phyloP scores from a whole-genome alignment of 225 moss, liverwort and hornwort genomes.

The Pseudisothecium myosuroides region DNA sequence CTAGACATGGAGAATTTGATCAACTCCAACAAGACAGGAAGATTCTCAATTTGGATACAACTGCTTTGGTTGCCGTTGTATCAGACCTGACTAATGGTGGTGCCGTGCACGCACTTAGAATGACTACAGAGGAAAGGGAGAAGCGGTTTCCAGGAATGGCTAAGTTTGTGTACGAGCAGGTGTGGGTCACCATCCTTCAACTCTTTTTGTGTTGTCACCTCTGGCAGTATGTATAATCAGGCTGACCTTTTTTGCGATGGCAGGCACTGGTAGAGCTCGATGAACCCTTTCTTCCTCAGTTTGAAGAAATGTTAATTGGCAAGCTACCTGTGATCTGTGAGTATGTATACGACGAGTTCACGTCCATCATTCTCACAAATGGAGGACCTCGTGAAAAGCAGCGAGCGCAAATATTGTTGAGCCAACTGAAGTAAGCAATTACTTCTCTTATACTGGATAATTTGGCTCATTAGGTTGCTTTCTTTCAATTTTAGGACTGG shows the following conservation, averaged over 20 bases:
- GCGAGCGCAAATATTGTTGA: conserved; percentile 47
- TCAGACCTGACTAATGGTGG: conserved; percentile 84
- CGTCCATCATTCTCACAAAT: conserved; percentile 39
- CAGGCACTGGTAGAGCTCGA: conserved; percentile 69
- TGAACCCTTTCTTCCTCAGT: conserved; percentile 47
- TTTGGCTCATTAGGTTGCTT: neutral
- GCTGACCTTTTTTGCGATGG: neutral
- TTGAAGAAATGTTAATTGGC: conserved; percentile 22
- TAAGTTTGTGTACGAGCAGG: conserved; percentile 75
- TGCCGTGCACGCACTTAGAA: conserved; percentile 17
- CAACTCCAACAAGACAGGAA: conserved; percentile 14
- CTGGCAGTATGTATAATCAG: neutral
- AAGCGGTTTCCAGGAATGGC: conserved; percentile 67
- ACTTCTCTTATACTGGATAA: neutral
- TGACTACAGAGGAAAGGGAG: conserved; percentile 38
- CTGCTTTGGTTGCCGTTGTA: conserved; percentile 72
- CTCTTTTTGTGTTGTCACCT: neutral
- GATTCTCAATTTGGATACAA: conserved; percentile 81
- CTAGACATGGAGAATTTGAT: conserved; percentile 5
- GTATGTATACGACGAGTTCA: conserved; percentile 70
- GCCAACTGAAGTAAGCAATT: conserved; percentile 44
- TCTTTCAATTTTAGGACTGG: neutral
- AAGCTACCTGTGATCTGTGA: conserved; percentile 57
- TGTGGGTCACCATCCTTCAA: neutral
- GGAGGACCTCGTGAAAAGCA: conserved; percentile 65